phyloP scores from a whole-genome alignment of 2,329 filamentous ascomycete genomes.

The Arthrobotrys pseudoclavata region DNA sequence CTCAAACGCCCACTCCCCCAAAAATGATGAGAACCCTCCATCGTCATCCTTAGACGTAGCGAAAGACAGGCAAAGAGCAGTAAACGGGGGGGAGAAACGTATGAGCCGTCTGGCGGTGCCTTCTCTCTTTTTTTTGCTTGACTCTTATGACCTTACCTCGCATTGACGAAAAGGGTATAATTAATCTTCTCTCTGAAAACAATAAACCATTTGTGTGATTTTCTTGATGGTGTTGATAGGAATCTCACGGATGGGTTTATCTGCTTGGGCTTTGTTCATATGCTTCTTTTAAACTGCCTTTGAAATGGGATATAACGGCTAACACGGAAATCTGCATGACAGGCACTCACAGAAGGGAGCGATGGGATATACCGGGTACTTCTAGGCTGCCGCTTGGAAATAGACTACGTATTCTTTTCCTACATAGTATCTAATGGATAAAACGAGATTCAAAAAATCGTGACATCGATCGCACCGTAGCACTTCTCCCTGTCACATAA shows the following conservation, averaged over 20 bases:
- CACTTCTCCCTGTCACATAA: background rate
- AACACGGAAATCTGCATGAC: background rate
- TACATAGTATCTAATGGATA: background rate
- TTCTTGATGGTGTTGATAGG: too few relatives aligned
- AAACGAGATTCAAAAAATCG: background rate
- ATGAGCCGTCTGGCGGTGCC: slow-evolving; percentile 55
- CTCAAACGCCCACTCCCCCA: background rate
- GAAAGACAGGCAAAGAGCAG: slow-evolving; percentile 28
- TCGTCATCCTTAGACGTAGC: slow-evolving; percentile 61
- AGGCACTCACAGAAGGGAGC: background rate
- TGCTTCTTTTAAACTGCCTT: background rate
- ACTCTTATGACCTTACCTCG: slow-evolving; percentile 23
- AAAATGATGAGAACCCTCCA: slow-evolving; percentile 57
- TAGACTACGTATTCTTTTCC: background rate
- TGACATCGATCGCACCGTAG: background rate
- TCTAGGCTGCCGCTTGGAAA: background rate
- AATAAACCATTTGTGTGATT: background rate
- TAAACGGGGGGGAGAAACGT: background rate
- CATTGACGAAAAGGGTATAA: slow-evolving; percentile 57
- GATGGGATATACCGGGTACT: background rate
- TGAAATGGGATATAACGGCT: background rate
- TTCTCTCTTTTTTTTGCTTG: background rate
- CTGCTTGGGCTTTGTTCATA: too few relatives aligned
- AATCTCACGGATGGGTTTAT: too few relatives aligned
- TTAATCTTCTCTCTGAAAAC: slow-evolving; percentile 60